Base-by-base conservation (phyloP, 176 grass and related monocot genomes). In the Poa pratensis region DNA sequence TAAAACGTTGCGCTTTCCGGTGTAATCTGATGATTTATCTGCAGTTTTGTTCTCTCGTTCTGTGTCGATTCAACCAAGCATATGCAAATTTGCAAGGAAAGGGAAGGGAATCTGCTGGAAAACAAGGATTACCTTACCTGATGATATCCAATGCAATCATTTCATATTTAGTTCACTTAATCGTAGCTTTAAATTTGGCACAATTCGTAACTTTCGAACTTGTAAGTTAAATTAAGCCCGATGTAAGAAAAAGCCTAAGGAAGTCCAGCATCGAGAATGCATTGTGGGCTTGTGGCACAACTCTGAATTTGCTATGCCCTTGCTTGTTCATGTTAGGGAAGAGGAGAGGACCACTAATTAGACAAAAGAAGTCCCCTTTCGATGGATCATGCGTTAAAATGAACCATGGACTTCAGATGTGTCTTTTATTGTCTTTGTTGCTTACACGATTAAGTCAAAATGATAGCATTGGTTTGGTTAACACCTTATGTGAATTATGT, bases 281-380 rank as follows among this genome's bases (percentile, higher is more conserved):
- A 40, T n/a, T n/a, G n/a, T n/a, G n/a, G n/a, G n/a, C n/a, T 73
- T 39, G 3, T 75, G 32, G 35, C 28, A 81, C 30, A 73, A 28
- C 1, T 65, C 16, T 34, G 18, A 64, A 75, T 8, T 19, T 6
- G 12, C 42, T 23, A 5, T 50, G 22, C 74, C 27, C 9, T 66
- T 80, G 45, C 58, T 27, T 72, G 61, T 89, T 81, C 69, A 27
- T 76, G 51, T 28, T 40, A 40, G 8, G 18, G n/a, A 61, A 82
- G 46, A 70, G 53, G 79, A 7, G 46, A 58, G 10, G 75, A 59
- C 37, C 15, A 27, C 80, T 20, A 78, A 83, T 50, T 87, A 86
- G 4, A 73, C n/a, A 48, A 67, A 82, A 67, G 1, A 83, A 86
- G 45, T 23, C 37, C 5, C n/a, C 67, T 86, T 48, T 66, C 24